Evolutionary conservation across 352 stramenopile species (phyloP).

Genomic region (Blastocystis sp.): DNA sequence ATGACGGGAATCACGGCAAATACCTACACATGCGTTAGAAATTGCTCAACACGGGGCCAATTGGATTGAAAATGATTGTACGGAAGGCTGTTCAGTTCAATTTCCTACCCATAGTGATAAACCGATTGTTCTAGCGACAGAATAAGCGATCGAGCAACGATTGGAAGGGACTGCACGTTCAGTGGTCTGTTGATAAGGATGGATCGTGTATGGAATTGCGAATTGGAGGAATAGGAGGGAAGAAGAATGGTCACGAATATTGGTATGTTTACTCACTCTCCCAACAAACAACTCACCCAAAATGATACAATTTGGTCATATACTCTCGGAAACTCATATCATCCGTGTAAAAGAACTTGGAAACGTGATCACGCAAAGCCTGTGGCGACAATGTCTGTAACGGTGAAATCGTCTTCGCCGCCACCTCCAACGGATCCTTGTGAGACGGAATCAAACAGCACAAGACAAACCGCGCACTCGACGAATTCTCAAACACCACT

Average conservation of each 20-base stretch:
- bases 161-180: neutral
- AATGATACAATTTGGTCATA: slow-evolving; percentile 47
- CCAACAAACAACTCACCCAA: slow-evolving; percentile 33
- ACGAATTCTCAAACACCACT: no score
- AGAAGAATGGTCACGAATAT: no score
- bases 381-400: neutral
- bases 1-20: slow-evolving; percentile 56
- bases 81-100: neutral
- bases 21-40: slow-evolving; percentile 27
- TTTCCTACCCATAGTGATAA: neutral
- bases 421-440: slow-evolving; percentile 5
- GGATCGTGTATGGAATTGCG: neutral
- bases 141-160: neutral
- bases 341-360: slow-evolving; percentile 19
- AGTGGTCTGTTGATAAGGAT: neutral
- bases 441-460: neutral
- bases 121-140: slow-evolving; percentile 22
- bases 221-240: no score
- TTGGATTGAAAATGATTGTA: neutral
- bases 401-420: neutral
- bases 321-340: slow-evolving; percentile 41
- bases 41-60: neutral
- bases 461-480: neutral
- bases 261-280: neutral
- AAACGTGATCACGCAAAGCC: neutral